Percentiles rank a stretch among this genome's conserved stretches.
These are phyloP conservation scores for Leccinum sublutescens DNA, from an alignment of 768 basidiomycete genomes.

Conservation along the genomic window DNA sequence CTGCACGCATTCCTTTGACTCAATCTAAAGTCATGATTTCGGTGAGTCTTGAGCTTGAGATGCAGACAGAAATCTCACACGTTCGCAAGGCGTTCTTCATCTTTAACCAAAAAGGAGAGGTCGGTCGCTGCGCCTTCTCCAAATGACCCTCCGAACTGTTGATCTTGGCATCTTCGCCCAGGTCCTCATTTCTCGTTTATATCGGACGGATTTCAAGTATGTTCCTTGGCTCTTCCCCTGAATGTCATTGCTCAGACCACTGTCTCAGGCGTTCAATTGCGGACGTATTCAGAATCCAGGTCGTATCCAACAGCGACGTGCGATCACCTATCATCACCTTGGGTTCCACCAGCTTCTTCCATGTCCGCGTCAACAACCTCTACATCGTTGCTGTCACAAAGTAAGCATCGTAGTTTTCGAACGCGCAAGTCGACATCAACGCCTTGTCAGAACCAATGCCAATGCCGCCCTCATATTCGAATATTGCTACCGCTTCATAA, in stretches of 20 bases:
- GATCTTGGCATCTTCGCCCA: constrained; percentile 29
- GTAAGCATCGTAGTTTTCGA: constrained; percentile 42
- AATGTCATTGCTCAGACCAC: constrained; percentile 2
- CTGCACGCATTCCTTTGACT: neutral
- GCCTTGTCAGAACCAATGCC: constrained; percentile 75
- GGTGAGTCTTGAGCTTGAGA: constrained; percentile 30
- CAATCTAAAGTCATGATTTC: constrained; percentile 42
- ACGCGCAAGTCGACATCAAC: neutral
- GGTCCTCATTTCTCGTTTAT: constrained; percentile 95
- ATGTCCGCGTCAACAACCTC: constrained; percentile 92
- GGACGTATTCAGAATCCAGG: constrained; percentile 98
- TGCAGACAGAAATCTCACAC: constrained; percentile 3
- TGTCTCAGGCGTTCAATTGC: constrained; percentile 83
- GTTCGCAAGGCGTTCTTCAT: constrained; percentile 90
- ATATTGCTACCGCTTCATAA: constrained; percentile 94
- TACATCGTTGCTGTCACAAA: constrained; percentile 97
- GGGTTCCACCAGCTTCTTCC: constrained; percentile 98
- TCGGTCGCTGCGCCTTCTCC: constrained; percentile 35
- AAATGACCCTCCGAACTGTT: neutral
- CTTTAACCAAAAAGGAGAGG: constrained; percentile 99
- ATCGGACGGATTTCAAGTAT: constrained; percentile 96
- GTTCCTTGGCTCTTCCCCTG: constrained; percentile 25
- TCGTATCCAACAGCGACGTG: constrained; percentile 96
- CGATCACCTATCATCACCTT: constrained; percentile 96
- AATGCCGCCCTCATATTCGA: constrained; percentile 98